Percentiles rank a stretch among this genome's conserved stretches.
phyloP scores from a whole-genome alignment of 306 rosid species.

The Lablab purpureus region DNA sequence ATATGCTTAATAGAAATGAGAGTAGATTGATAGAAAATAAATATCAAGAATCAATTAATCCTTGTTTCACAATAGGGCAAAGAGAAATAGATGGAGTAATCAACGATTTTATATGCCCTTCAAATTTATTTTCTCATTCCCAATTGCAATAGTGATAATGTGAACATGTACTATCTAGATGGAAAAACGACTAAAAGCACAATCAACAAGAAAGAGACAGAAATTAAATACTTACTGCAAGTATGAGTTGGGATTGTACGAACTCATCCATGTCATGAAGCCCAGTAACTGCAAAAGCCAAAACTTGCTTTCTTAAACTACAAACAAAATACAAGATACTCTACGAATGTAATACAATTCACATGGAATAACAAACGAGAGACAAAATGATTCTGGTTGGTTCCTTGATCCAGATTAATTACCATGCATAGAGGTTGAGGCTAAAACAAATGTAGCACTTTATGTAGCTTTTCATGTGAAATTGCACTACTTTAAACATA shows the following conservation, averaged over 20 bases:
- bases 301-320: slow-evolving; percentile 28
- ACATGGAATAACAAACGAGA: slow-evolving; percentile 18
- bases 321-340: slow-evolving; percentile 4
- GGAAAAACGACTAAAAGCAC: not conserved
- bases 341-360: not conserved
- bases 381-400: slow-evolving; percentile 5
- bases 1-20: slow-evolving; percentile 23
- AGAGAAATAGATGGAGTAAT: slow-evolving; percentile 7
- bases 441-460: not conserved
- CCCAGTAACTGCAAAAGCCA: slow-evolving; percentile 79
- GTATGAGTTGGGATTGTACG: slow-evolving; percentile 95
- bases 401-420: not conserved
- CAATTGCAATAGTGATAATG: slow-evolving; percentile 5
- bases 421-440: not conserved
- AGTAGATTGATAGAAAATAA: slow-evolving; percentile 8
- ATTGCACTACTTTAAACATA: not conserved
- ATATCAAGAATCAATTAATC: not conserved
- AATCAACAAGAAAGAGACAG: not conserved
- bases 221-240: slow-evolving; percentile 74
- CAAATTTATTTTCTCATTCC: slow-evolving; percentile 14
- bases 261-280: slow-evolving; percentile 99
- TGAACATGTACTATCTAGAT: slow-evolving; percentile 8
- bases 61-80: slow-evolving; percentile 14
- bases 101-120: slow-evolving; percentile 8
- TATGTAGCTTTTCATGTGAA: not conserved